These are phyloP conservation scores for Marchantia paleacea DNA, from an alignment of 225 moss, liverwort and hornwort genomes.

Conservation along the genomic window DNA sequence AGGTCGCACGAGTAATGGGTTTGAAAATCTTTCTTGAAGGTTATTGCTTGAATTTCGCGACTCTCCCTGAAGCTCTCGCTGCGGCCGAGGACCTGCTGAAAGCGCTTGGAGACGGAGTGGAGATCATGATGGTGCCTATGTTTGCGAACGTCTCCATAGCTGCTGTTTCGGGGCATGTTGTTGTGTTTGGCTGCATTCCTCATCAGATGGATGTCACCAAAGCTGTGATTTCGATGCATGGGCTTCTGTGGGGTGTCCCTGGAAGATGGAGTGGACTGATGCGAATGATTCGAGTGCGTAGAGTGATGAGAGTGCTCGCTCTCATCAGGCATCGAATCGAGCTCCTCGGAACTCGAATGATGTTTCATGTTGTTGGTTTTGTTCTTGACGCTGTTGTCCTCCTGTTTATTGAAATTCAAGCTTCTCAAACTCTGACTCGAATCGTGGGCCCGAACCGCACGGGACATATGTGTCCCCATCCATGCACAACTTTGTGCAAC, in stretches of 20 bases:
- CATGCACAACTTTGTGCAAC: conserved; percentile 31
- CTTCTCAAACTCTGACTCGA: background rate
- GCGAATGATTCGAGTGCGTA: background rate
- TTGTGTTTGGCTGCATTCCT: background rate
- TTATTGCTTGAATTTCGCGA: conserved; percentile 14
- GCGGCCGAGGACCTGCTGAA: conserved; percentile 31
- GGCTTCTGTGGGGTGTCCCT: background rate
- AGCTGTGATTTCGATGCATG: conserved; percentile 10
- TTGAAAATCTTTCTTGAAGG: conserved; percentile 39
- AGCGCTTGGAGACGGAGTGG: conserved; percentile 36
- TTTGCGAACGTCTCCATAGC: conserved; percentile 41
- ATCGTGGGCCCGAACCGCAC: conserved; percentile 11
- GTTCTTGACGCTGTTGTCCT: background rate
- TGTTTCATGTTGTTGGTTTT: background rate
- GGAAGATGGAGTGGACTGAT: background rate
- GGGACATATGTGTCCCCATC: conserved; percentile 47
- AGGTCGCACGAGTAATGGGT: conserved; percentile 38
- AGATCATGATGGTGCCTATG: conserved; percentile 29
- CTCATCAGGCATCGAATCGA: background rate
- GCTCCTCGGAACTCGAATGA: background rate
- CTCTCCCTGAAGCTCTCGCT: conserved; percentile 27
- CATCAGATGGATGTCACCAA: conserved; percentile 21
- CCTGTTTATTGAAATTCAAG: conserved; percentile 5
- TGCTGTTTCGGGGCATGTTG: conserved; percentile 23
- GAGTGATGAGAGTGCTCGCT: background rate